These are phyloP conservation scores for Delonix regia DNA, from an alignment of 306 rosid genomes.

Conservation along the genomic window DNA sequence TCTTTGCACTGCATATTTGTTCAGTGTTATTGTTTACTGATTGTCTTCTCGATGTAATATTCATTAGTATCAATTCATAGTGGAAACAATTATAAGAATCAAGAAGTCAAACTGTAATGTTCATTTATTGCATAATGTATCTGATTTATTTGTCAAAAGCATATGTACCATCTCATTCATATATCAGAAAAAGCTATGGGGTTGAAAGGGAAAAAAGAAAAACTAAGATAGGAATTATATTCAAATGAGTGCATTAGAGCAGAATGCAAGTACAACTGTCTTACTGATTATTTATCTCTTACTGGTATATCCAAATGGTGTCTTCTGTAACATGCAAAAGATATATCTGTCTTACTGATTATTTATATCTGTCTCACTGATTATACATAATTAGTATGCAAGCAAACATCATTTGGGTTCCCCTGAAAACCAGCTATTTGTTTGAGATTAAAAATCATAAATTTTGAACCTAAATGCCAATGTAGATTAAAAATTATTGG, in stretches of 20 bases:
- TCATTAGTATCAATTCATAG: too few relatives aligned
- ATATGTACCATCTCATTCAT: not conserved
- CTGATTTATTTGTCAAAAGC: not conserved
- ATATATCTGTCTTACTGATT: too few relatives aligned
- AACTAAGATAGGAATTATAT: not conserved
- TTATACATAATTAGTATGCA: too few relatives aligned
- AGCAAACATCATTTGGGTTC: too few relatives aligned
- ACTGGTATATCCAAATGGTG: constrained; percentile 86
- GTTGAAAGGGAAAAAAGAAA: not conserved
- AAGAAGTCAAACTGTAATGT: not conserved
- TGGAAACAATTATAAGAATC: not conserved
- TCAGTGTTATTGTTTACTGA: too few relatives aligned
- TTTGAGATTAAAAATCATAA: too few relatives aligned
- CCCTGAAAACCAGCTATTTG: too few relatives aligned
- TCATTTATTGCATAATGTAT: not conserved
- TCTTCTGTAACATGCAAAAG: constrained; percentile 46
- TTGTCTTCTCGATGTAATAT: too few relatives aligned
- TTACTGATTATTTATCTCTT: constrained; percentile 90
- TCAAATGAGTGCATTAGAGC: not conserved
- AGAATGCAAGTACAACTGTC: constrained; percentile 57
- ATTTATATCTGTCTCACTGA: too few relatives aligned
- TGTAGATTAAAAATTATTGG: not conserved
- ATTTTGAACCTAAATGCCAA: too few relatives aligned
- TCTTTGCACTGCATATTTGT: too few relatives aligned
- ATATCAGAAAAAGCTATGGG: constrained; percentile 6